These are phyloP conservation scores for Haematococcus sp. DNA, from an alignment of 139 green algal genomes.

Conservation along the genomic window DNA sequence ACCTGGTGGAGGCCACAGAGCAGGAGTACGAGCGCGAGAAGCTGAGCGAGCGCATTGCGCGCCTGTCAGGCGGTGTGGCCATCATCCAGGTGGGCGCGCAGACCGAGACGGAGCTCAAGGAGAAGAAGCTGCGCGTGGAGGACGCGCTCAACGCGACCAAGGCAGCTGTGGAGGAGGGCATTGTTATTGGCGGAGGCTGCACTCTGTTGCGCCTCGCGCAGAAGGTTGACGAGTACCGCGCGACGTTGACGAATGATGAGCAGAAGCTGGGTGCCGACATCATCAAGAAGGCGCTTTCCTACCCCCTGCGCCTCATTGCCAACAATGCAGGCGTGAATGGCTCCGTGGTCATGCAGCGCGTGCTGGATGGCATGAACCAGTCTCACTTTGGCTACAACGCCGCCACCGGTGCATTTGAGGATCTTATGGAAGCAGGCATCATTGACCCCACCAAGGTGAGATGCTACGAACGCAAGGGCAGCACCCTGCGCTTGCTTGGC, in stretches of 20 bases:
- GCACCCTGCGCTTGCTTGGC: too few species aligned
- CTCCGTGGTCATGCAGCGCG: conserved; percentile 90
- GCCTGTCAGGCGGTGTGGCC: conserved; percentile 94
- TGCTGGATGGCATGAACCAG: conserved; percentile 28
- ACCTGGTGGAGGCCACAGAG: conserved; percentile 78
- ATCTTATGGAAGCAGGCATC: conserved; percentile 96
- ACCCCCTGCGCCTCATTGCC: conserved; percentile 94
- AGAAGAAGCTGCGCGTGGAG: conserved; percentile 99
- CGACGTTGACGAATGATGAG: conserved; percentile 86
- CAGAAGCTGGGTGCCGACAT: conserved; percentile 97
- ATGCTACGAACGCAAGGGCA: too few species aligned
- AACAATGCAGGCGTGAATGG: conserved; percentile 96
- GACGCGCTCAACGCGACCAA: conserved; percentile 99
- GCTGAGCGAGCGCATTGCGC: conserved; percentile 97
- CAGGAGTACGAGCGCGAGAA: conserved; percentile 99
- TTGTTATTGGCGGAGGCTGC: conserved; percentile 97
- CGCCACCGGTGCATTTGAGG: conserved; percentile 85
- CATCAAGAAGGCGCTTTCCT: conserved; percentile 87
- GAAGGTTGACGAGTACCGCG: conserved; percentile 85
- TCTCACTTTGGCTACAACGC: conserved; percentile 87
- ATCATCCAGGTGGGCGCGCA: conserved; percentile 99
- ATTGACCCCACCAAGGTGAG: conserved; percentile 98
- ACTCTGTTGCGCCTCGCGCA: conserved; percentile 91
- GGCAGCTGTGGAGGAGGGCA: conserved; percentile 98
- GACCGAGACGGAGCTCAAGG: conserved; percentile 99